phyloP scores from a whole-genome alignment of 2,329 filamentous ascomycete genomes.

The Phoma sp. region DNA sequence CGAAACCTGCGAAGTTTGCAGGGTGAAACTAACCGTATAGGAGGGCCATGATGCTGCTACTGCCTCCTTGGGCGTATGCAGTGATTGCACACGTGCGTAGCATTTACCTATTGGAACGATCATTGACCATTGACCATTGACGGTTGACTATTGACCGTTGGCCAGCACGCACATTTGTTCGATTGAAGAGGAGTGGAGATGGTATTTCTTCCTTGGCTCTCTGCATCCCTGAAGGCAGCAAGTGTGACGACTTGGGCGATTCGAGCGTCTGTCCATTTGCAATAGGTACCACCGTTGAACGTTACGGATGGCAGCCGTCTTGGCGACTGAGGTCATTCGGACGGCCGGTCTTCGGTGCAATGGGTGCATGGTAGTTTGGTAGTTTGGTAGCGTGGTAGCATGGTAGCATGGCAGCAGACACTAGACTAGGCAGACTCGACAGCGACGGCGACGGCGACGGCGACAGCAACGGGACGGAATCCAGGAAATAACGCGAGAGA shows the following conservation, averaged over 20 bases:
- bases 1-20: background rate
- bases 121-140: background rate
- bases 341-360: constrained; percentile 22
- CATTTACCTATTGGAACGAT: background rate
- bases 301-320: constrained; percentile 10
- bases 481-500: background rate
- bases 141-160: background rate
- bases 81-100: background rate
- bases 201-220: constrained; percentile 29
- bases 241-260: constrained; percentile 6
- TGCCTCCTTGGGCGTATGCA: background rate
- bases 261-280: constrained; percentile 16
- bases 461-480: too few species aligned
- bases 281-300: constrained; percentile 17
- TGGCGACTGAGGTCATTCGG: constrained; percentile 6
- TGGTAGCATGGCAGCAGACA: too few species aligned
- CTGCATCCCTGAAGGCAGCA: constrained; percentile 17
- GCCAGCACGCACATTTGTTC: background rate
- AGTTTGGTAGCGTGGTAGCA: too few species aligned
- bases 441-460: constrained; percentile 4
- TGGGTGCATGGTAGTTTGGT: constrained; percentile 1
- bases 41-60: background rate
- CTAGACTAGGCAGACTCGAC: constrained; percentile 9
- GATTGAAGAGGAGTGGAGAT: constrained; percentile 8
- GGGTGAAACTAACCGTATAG: background rate